These are phyloP conservation scores for Flaveria linearis DNA, from an alignment of 129 eudicot genomes.

Conservation along the genomic window DNA sequence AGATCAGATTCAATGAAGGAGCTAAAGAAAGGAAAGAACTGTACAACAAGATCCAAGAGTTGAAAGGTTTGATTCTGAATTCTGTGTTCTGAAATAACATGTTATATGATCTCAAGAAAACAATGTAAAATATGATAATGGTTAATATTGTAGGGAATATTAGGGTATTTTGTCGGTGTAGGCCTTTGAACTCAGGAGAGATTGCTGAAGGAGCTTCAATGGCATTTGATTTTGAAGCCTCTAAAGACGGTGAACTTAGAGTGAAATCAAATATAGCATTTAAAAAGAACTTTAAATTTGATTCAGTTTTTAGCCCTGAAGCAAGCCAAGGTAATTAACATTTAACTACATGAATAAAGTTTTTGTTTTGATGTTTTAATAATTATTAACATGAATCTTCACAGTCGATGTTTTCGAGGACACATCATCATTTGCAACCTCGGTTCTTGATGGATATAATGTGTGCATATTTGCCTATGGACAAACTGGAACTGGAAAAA, in stretches of 20 bases:
- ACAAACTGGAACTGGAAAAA: slow-evolving; percentile 94
- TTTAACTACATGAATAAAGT: background rate
- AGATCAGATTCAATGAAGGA: slow-evolving; percentile 60
- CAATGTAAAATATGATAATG: slow-evolving; percentile 18
- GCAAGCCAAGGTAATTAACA: slow-evolving; percentile 68
- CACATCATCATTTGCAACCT: slow-evolving; percentile 81
- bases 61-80: slow-evolving; percentile 58
- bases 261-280: slow-evolving; percentile 61
- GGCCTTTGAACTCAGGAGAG: slow-evolving; percentile 81
- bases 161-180: slow-evolving; percentile 92
- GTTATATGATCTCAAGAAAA: slow-evolving; percentile 2
- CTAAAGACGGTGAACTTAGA: slow-evolving; percentile 73
- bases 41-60: slow-evolving; percentile 79
- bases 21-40: slow-evolving; percentile 82
- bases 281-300: slow-evolving; percentile 71
- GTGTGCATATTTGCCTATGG: slow-evolving; percentile 97
- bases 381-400: slow-evolving; percentile 8
- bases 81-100: background rate
- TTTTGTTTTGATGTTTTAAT: background rate
- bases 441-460: slow-evolving; percentile 94
- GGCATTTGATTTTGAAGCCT: slow-evolving; percentile 78
- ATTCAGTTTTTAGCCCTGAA: slow-evolving; percentile 83
- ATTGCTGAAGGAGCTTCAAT: slow-evolving; percentile 63
- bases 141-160: slow-evolving; percentile 64
- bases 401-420: slow-evolving; percentile 89